Percentiles rank a stretch among this genome's conserved stretches.
Evolutionary conservation across 768 basidiomycete genomes (phyloP).

Genomic region (Suillus fuscotomentosus): DNA sequence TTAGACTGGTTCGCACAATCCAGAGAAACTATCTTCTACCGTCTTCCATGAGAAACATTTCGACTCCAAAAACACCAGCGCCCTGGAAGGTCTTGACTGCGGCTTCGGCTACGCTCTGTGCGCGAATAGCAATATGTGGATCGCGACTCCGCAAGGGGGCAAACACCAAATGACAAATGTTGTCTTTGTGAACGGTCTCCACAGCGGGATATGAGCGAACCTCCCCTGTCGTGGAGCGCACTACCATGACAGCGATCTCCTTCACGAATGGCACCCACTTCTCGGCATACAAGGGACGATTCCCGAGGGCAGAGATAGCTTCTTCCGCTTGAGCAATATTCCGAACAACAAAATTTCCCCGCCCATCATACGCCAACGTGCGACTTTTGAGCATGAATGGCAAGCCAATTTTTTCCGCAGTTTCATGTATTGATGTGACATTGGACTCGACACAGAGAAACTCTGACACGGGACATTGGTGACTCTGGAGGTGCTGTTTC

Average conservation of each 20-base stretch:
- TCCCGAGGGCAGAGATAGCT: slow-evolving; percentile 51
- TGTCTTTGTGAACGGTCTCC: slow-evolving; percentile 93
- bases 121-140: slow-evolving; percentile 52
- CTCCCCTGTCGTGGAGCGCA: slow-evolving; percentile 70
- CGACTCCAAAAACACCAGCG: slow-evolving; percentile 95
- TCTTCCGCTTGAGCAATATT: slow-evolving; percentile 49
- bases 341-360: slow-evolving; percentile 84
- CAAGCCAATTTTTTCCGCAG: slow-evolving; percentile 62
- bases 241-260: slow-evolving; percentile 98
- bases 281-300: slow-evolving; percentile 87
- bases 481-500: slow-evolving; percentile 53
- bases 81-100: slow-evolving; percentile 79
- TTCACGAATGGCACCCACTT: slow-evolving; percentile 87
- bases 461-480: slow-evolving; percentile 52
- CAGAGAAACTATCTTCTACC: slow-evolving; percentile 45
- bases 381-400: slow-evolving; percentile 96
- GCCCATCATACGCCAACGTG: slow-evolving; percentile 94
- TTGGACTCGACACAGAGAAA: slow-evolving; percentile 62
- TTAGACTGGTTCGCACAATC: background rate
- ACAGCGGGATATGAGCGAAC: slow-evolving; percentile 87
- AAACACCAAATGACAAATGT: slow-evolving; percentile 90
- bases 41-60: slow-evolving; percentile 92
- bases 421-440: slow-evolving; percentile 48
- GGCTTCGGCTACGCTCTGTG: slow-evolving; percentile 72
- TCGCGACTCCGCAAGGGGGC: slow-evolving; percentile 75